phyloP scores from a whole-genome alignment of 805 yeast genomes.

The Clavispora vitiphila region DNA sequence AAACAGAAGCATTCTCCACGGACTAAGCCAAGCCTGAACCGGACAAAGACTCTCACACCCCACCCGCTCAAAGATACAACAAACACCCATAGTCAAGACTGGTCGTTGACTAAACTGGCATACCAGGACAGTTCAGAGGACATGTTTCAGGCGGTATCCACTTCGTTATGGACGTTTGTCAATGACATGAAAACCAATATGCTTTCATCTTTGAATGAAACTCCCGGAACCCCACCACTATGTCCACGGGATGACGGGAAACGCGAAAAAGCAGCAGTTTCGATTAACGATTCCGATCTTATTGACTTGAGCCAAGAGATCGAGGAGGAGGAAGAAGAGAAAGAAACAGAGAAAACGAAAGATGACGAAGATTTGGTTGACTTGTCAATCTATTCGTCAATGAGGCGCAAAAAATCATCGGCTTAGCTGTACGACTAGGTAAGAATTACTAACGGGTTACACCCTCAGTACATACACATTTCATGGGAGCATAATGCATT shows the following conservation, averaged over 20 bases:
- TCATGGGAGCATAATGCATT: not conserved
- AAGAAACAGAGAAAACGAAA: not conserved
- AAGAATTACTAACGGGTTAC: too few relatives aligned
- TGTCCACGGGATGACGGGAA: too few relatives aligned
- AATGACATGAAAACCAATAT: slow-evolving; percentile 30
- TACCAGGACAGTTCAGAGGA: slow-evolving; percentile 19
- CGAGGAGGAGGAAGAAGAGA: not conserved
- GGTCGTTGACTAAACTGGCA: not conserved
- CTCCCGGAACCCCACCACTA: too few relatives aligned
- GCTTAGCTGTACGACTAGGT: too few relatives aligned
- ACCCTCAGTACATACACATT: not conserved
- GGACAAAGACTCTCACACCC: not conserved
- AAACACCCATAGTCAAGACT: not conserved
- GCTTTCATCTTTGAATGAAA: slow-evolving; percentile 7
- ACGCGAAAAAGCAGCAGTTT: too few relatives aligned
- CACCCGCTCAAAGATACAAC: not conserved
- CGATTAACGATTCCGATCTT: not conserved
- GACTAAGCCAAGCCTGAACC: not conserved
- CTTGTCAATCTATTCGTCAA: slow-evolving; percentile 22
- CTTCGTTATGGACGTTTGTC: slow-evolving; percentile 40
- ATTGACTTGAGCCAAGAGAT: not conserved
- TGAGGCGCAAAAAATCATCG: not conserved
- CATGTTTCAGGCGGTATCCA: slow-evolving; percentile 37
- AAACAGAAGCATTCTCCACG: not conserved
- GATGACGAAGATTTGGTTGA: slow-evolving; percentile 21